These are phyloP conservation scores for Sporisorium exsertum DNA, from an alignment of 1,284 basidiomycete species.

Conservation along the genomic window DNA sequence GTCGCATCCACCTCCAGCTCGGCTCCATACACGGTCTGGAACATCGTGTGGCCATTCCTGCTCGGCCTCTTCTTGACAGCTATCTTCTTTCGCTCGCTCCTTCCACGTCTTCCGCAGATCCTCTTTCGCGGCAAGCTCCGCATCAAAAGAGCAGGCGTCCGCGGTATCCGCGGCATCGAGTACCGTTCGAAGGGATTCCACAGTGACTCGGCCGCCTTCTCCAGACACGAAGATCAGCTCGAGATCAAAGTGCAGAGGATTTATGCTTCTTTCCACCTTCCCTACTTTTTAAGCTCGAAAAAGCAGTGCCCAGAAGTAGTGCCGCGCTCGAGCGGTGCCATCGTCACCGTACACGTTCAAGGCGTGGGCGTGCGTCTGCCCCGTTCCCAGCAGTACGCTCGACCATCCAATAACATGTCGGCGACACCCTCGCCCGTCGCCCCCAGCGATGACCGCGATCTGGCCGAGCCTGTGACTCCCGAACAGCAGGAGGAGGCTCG, in stretches of 20 bases:
- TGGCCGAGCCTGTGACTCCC: constrained; percentile 6
- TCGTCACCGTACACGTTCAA: constrained; percentile 56
- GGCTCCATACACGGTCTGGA: constrained; percentile 9
- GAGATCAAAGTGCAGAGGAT: constrained; percentile 50
- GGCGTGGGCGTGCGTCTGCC: constrained; percentile 57
- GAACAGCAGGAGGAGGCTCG: constrained; percentile 41
- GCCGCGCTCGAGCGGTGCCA: constrained; percentile 25
- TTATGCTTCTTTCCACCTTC: constrained; percentile 47
- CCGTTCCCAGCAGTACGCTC: constrained; percentile 12
- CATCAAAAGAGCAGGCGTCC: constrained; percentile 48
- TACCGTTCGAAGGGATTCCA: constrained; percentile 58
- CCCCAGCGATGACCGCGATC: neutral
- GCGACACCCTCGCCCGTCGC: neutral
- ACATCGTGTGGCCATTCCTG: constrained; percentile 23
- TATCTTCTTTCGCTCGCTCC: constrained; percentile 58
- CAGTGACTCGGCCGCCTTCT: constrained; percentile 38
- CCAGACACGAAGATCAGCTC: constrained; percentile 34
- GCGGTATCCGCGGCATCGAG: constrained; percentile 61
- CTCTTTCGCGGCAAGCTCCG: constrained; percentile 58
- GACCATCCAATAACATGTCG: neutral
- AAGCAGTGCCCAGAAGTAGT: constrained; percentile 17
- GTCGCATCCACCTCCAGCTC: neutral
- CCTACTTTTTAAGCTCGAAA: constrained; percentile 28
- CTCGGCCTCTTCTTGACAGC: constrained; percentile 34
- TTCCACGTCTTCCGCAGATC: constrained; percentile 57